A percentile compares a stretch with the other conserved stretches of the same genome.
Conservation (phyloP, 2,329 filamentous ascomycete species). For the Colletotrichum brevisporum region DNA sequence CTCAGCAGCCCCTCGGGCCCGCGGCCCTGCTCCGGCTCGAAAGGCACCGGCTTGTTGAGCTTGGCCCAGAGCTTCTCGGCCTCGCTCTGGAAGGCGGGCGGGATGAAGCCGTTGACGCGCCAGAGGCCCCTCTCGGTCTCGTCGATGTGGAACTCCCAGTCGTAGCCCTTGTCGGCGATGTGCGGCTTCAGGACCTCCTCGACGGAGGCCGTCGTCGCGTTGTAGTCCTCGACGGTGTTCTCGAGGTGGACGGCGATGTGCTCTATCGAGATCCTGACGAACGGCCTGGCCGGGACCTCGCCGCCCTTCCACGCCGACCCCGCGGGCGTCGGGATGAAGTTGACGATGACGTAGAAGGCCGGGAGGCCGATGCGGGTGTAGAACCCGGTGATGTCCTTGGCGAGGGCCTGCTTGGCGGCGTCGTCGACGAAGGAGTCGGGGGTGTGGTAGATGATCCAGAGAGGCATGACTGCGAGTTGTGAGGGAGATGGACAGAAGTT, state of each 20-base stretch:
- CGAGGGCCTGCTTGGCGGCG: conserved; percentile 48
- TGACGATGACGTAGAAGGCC: conserved; percentile 59
- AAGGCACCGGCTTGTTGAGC: background rate
- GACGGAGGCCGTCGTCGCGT: conserved; percentile 33
- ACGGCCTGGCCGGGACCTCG: conserved; percentile 44
- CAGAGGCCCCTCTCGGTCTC: conserved; percentile 60
- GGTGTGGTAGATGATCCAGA: conserved; percentile 59
- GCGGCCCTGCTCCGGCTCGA: background rate
- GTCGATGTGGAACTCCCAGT: conserved; percentile 59
- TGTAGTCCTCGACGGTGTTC: conserved; percentile 44
- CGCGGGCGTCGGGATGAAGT: conserved; percentile 51
- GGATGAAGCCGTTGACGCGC: conserved; percentile 57
- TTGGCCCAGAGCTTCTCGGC: conserved; percentile 51
- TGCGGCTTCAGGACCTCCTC: conserved; percentile 55
- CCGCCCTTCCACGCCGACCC: conserved; percentile 44
- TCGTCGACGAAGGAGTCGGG: conserved; percentile 49
- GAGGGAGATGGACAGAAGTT: background rate
- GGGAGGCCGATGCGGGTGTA: conserved; percentile 51
- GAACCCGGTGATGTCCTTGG: conserved; percentile 51
- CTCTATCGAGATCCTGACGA: conserved; percentile 51
- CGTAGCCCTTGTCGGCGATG: conserved; percentile 56
- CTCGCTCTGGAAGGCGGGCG: conserved; percentile 52
- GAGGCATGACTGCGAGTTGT: conserved; percentile 52
- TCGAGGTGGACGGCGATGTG: conserved; percentile 46
- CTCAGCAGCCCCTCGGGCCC: background rate